Percentiles rank a stretch among this genome's conserved stretches.
phyloP scores from a whole-genome alignment of 2,329 filamentous ascomycete genomes.

The Ceratocystis lukuohia region DNA sequence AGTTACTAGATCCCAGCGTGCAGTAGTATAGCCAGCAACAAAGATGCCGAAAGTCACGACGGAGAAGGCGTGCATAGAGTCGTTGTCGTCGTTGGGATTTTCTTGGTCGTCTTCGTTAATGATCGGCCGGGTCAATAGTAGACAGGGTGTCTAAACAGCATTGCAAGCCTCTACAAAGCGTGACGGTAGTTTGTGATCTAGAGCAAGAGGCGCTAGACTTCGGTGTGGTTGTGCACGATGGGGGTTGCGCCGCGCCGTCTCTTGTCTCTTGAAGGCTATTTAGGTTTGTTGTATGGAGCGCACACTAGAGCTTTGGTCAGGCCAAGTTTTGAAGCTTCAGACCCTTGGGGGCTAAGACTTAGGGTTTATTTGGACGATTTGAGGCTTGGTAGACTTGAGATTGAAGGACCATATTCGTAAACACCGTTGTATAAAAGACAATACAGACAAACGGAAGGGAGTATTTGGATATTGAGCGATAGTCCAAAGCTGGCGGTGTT shows the following conservation, averaged over 20 bases:
- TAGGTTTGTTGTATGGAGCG: too few species aligned
- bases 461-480: too few species aligned
- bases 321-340: too few species aligned
- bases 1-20: conserved; percentile 95
- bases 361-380: too few species aligned
- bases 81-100: conserved; percentile 25
- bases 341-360: too few species aligned
- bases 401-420: background rate
- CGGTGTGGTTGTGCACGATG: background rate
- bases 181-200: background rate
- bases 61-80: conserved; percentile 94
- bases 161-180: conserved; percentile 8
- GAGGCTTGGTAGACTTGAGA: too few species aligned
- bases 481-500: too few species aligned
- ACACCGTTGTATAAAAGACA: background rate
- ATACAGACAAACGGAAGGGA: too few species aligned
- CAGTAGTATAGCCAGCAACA: conserved; percentile 98
- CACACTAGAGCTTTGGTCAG: too few species aligned
- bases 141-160: conserved; percentile 9
- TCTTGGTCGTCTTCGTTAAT: conserved; percentile 22
- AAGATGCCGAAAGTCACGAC: conserved; percentile 93
- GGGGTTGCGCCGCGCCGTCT: background rate
- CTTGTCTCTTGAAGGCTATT: too few species aligned
- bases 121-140: conserved; percentile 12
- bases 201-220: background rate